Conservation (phyloP, 345 rosid species). For the Excoecaria agallocha region DNA sequence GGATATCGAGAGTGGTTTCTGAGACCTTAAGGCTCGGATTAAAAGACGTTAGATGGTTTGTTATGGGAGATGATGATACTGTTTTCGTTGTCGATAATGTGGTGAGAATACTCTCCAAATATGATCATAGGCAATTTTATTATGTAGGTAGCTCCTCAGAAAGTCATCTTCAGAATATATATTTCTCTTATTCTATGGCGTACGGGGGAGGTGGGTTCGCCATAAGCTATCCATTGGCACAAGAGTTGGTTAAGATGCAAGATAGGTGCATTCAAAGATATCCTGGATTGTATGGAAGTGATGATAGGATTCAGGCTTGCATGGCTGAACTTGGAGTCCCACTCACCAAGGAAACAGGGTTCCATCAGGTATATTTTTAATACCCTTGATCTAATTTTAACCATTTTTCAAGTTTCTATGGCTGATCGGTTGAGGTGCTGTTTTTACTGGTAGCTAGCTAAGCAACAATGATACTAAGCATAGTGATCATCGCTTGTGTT, state of each 20-base stretch:
- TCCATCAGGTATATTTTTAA: conserved; percentile 61
- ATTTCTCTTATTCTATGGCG: conserved; percentile 73
- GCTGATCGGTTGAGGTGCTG: too few relatives aligned
- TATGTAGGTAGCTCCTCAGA: conserved; percentile 79
- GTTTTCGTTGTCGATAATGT: conserved; percentile 67
- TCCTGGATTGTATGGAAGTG: conserved; percentile 77
- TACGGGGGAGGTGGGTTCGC: conserved; percentile 89
- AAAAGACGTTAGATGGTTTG: conserved; percentile 74
- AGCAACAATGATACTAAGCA: neutral
- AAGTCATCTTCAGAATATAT: conserved; percentile 75
- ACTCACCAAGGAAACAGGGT: conserved; percentile 69
- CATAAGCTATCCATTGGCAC: conserved; percentile 69
- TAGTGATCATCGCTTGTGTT: neutral
- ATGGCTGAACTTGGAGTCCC: conserved; percentile 86
- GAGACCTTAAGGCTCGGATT: conserved; percentile 63
- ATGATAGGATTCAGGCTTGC: conserved; percentile 81
- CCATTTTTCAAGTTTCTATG: neutral
- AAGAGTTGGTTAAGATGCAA: conserved; percentile 66
- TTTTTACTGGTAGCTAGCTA: too few relatives aligned
- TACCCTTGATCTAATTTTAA: neutral
- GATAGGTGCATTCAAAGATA: conserved; percentile 74
- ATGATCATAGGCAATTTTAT: conserved; percentile 63
- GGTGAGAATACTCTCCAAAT: conserved; percentile 53
- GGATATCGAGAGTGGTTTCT: conserved; percentile 73
- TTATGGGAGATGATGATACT: conserved; percentile 87